Evolutionary conservation across 164 flowering plant genomes (phyloP).

Genomic region (Piper longum): DNA sequence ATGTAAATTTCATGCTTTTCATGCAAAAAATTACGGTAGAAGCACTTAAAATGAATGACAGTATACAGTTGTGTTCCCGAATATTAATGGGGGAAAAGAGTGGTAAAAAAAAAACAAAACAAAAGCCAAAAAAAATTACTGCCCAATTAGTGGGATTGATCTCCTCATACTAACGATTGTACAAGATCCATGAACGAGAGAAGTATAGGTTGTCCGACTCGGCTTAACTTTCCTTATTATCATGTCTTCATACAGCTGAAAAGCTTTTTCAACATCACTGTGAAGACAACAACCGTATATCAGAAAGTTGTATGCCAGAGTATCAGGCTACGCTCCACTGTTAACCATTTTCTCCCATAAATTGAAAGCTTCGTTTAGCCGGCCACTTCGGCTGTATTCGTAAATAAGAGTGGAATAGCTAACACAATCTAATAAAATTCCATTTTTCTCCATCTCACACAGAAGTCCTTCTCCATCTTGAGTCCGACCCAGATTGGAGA

Average conservation of each 20-base stretch:
- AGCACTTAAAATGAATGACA: too few species aligned
- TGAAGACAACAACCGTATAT: constrained; percentile 55
- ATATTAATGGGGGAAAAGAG: too few species aligned
- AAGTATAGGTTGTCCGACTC: constrained; percentile 21
- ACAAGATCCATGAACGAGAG: constrained; percentile 26
- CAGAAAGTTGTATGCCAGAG: constrained; percentile 55
- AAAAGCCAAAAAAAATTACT: neutral
- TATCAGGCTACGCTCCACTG: constrained; percentile 54
- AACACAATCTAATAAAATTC: constrained; percentile 59
- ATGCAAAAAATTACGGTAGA: too few species aligned
- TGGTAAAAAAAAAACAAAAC: neutral
- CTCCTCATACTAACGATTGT: constrained; percentile 1
- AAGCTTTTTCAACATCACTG: constrained; percentile 47
- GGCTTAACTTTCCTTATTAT: constrained; percentile 33
- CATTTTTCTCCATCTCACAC: constrained; percentile 39
- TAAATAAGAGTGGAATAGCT: constrained; percentile 70
- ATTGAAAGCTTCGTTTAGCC: constrained; percentile 38
- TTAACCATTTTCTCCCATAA: constrained; percentile 64
- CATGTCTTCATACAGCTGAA: constrained; percentile 59
- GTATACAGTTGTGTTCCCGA: too few species aligned
- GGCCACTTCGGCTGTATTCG: constrained; percentile 45
- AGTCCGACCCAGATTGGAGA: constrained; percentile 52
- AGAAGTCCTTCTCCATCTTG: constrained; percentile 42
- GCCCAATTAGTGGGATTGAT: neutral
- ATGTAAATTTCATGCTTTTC: too few species aligned